Conservation (phyloP, 2,329 filamentous ascomycete species). For the Coniochaeta hoffmannii region DNA sequence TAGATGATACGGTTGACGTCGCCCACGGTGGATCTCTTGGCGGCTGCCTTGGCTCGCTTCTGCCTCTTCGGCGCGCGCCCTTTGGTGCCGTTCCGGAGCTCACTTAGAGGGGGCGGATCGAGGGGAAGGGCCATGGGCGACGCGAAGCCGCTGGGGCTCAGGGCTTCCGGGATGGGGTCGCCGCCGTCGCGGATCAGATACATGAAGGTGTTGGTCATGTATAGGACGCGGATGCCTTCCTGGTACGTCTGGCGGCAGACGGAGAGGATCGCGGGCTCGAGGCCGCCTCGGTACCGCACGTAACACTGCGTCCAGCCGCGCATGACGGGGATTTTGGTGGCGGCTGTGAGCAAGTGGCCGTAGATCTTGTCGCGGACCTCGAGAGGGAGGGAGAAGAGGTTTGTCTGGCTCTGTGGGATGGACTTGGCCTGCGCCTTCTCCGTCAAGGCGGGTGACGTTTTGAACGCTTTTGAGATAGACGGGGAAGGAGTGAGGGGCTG, state of each 20-base stretch:
- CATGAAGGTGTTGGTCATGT: conserved; percentile 37
- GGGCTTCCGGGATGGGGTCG: background rate
- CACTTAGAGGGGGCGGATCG: background rate
- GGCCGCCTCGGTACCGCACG: conserved; percentile 16
- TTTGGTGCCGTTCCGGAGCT: conserved; percentile 8
- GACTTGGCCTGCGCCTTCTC: background rate
- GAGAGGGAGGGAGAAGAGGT: conserved; percentile 11
- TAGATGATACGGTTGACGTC: conserved; percentile 15
- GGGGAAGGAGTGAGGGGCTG: background rate
- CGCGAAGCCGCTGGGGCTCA: background rate
- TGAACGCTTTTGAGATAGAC: background rate
- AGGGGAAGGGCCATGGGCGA: background rate
- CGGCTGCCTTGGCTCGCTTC: background rate
- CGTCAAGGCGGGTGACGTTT: background rate
- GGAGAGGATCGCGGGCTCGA: conserved; percentile 29
- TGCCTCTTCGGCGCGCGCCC: background rate
- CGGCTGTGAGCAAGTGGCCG: conserved; percentile 20
- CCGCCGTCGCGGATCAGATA: conserved; percentile 36
- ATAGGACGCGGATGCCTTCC: conserved; percentile 30
- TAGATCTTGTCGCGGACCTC: conserved; percentile 27
- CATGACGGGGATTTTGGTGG: conserved; percentile 22
- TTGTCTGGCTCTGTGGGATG: background rate
- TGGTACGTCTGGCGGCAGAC: conserved; percentile 24
- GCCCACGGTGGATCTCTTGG: background rate
- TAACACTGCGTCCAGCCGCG: conserved; percentile 23